Percentiles rank a stretch among this genome's conserved stretches.
Conservation (phyloP, 768 basidiomycete genomes). For the Hygrocybe coccinea region DNA sequence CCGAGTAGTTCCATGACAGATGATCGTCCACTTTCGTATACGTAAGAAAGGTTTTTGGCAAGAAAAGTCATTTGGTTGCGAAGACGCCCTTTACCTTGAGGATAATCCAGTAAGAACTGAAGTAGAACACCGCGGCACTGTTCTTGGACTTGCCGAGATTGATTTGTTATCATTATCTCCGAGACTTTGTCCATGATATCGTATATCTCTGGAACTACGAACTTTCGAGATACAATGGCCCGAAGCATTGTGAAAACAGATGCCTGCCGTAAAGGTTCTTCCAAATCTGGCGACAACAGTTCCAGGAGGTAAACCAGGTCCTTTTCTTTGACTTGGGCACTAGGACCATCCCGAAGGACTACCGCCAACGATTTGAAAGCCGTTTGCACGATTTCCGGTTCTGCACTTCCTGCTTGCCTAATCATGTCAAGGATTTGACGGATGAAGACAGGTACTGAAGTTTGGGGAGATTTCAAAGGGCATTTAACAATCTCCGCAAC, state of each 20-base stretch:
- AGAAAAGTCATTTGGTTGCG: slow-evolving; percentile 86
- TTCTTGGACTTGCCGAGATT: slow-evolving; percentile 87
- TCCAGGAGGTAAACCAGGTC: slow-evolving; percentile 86
- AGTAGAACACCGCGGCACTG: slow-evolving; percentile 83
- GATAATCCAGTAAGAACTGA: slow-evolving; percentile 95
- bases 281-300: slow-evolving; percentile 81
- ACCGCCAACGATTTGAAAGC: slow-evolving; percentile 82
- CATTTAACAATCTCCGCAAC: slow-evolving; percentile 78
- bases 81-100: slow-evolving; percentile 89
- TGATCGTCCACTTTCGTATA: slow-evolving; percentile 81
- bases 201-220: slow-evolving; percentile 94
- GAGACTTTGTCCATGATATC: slow-evolving; percentile 93
- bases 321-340: slow-evolving; percentile 79
- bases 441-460: slow-evolving; percentile 77
- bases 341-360: slow-evolving; percentile 84
- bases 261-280: slow-evolving; percentile 81
- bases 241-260: slow-evolving; percentile 85
- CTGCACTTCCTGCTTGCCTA: slow-evolving; percentile 76
- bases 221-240: slow-evolving; percentile 84
- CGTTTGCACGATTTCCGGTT: slow-evolving; percentile 84
- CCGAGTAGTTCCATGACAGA: slow-evolving; percentile 94
- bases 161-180: slow-evolving; percentile 88
- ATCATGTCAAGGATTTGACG: slow-evolving; percentile 81
- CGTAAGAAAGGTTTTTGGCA: slow-evolving; percentile 86
- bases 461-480: slow-evolving; percentile 68